Conservation (phyloP, 768 basidiomycete genomes). For the Rhodotorula kratochvilovae region DNA sequence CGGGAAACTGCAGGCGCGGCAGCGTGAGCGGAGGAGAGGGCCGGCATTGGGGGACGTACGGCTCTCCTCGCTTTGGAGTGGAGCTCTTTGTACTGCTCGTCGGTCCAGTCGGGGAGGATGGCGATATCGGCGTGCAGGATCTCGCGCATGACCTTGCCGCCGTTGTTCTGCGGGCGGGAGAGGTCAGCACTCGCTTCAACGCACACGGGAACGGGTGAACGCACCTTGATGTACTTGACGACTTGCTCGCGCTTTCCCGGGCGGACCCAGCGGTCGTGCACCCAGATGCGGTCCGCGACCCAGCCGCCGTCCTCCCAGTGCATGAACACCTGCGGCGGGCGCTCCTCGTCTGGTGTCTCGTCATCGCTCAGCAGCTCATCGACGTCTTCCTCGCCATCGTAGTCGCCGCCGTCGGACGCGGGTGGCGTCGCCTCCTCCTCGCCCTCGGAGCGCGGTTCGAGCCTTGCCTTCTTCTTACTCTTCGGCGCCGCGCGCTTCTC, state of each 20-base stretch:
- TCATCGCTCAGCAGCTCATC: not conserved
- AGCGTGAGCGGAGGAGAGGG: not conserved
- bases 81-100: not conserved
- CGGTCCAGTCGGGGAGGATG: not conserved
- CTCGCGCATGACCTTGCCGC: not conserved
- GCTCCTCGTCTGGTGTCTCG: not conserved
- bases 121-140: not conserved
- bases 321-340: not conserved
- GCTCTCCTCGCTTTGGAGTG: not conserved
- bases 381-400: not conserved
- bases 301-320: not conserved
- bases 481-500: not conserved
- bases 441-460: no score
- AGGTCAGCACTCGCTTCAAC: no score
- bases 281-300: not conserved
- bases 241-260: not conserved
- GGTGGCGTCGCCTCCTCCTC: not conserved
- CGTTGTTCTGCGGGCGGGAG: not conserved
- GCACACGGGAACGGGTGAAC: no score
- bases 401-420: not conserved
- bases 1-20: not conserved
- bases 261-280: not conserved
- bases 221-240: not conserved
- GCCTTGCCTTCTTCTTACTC: not conserved
- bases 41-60: not conserved